Evolutionary conservation across 2,329 filamentous ascomycete genomes (phyloP).

Genomic region (Alternaria longipes): DNA sequence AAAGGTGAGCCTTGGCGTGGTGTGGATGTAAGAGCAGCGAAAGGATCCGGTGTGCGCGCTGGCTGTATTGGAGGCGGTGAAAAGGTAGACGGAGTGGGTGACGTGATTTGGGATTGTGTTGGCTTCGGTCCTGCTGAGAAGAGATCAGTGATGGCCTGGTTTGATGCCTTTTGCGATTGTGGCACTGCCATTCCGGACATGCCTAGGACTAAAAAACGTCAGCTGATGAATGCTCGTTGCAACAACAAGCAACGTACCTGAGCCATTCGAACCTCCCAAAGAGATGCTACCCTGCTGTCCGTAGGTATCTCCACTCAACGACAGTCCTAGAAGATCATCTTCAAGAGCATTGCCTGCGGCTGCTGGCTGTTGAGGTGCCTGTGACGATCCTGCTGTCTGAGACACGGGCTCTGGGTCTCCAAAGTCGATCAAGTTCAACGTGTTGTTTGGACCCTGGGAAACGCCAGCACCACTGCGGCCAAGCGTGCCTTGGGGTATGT

Average conservation of each 20-base stretch:
- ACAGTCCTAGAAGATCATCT: conserved; percentile 89
- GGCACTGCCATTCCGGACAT: conserved; percentile 46
- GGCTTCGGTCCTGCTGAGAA: conserved; percentile 61
- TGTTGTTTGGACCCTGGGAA: conserved; percentile 73
- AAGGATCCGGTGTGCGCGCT: conserved; percentile 62
- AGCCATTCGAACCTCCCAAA: conserved; percentile 68
- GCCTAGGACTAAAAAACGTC: conserved; percentile 38
- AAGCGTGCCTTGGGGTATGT: conserved; percentile 82
- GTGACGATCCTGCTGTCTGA: conserved; percentile 37
- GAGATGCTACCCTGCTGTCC: conserved; percentile 83
- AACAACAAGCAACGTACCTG: conserved; percentile 31
- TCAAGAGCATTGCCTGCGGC: conserved; percentile 74
- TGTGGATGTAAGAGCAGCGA: conserved; percentile 65
- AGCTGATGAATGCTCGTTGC: conserved; percentile 7
- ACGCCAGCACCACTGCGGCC: conserved; percentile 71
- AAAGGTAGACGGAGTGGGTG: conserved; percentile 57
- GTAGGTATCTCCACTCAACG: conserved; percentile 73
- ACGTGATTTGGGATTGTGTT: conserved; percentile 52
- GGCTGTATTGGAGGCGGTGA: conserved; percentile 48
- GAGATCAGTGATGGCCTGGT: conserved; percentile 65
- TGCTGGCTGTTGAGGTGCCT: conserved; percentile 55
- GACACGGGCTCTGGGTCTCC: conserved; percentile 68
- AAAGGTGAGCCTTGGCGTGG: conserved; percentile 62
- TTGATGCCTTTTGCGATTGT: conserved; percentile 52
- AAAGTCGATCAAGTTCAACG: conserved; percentile 94